Evolutionary conservation across 805 yeast species (phyloP).

Genomic region (Scheffersomyces spartinae): DNA sequence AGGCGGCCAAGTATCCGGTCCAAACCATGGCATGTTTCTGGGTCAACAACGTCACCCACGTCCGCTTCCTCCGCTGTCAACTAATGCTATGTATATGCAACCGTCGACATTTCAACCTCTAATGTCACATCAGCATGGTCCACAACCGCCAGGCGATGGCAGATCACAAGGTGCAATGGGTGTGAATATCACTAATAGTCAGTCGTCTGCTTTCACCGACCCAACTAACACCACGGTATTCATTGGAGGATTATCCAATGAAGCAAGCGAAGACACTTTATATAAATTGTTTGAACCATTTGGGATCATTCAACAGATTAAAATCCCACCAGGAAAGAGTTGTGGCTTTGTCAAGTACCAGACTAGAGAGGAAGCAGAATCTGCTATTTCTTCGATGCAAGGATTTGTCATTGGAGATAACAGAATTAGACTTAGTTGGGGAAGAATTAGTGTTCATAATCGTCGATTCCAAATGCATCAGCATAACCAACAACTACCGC

Average conservation of each 20-base stretch:
- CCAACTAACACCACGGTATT: conserved; percentile 67
- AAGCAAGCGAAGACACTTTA: conserved; percentile 50
- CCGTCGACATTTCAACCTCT: too few relatives aligned
- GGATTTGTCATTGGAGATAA: conserved; percentile 82
- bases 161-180: too few relatives aligned
- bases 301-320: conserved; percentile 59
- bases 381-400: conserved; percentile 78
- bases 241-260: conserved; percentile 63
- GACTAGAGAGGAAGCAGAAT: conserved; percentile 71
- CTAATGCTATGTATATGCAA: too few relatives aligned
- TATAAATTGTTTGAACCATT: conserved; percentile 57
- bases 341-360: conserved; percentile 85
- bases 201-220: conserved; percentile 30
- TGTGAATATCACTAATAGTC: too few relatives aligned
- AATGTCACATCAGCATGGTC: too few relatives aligned
- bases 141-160: too few relatives aligned
- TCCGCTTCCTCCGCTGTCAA: too few relatives aligned
- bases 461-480: conserved; percentile 7
- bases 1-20: too few relatives aligned
- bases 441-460: conserved; percentile 30
- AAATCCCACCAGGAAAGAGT: conserved; percentile 70
- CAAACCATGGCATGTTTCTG: too few relatives aligned
- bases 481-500: conserved; percentile 4
- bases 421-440: conserved; percentile 81
- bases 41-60: too few relatives aligned